Percentiles rank a stretch among this genome's conserved stretches.
Evolutionary conservation across 106 monocot species (phyloP).

Genomic region (Cymbidium sinense): DNA sequence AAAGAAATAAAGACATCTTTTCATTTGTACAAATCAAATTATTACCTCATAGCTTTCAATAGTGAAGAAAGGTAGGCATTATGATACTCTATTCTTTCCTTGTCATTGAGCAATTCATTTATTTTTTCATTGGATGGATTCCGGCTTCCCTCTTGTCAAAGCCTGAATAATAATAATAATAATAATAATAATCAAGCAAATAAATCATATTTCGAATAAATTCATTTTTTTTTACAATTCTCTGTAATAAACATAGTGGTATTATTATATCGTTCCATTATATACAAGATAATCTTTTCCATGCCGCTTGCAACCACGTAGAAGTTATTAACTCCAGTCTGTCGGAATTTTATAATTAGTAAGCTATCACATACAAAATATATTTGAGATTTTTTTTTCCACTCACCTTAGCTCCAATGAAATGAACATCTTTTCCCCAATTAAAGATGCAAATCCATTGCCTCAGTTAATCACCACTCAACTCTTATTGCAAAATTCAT

Average conservation of each 20-base stretch:
- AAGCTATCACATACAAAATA: background rate
- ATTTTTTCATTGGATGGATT: background rate
- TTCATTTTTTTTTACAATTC: constrained; percentile 33
- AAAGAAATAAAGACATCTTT: no score
- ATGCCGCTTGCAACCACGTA: constrained; percentile 50
- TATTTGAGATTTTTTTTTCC: background rate
- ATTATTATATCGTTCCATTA: constrained; percentile 55
- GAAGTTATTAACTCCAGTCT: constrained; percentile 30
- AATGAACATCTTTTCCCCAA: constrained; percentile 15
- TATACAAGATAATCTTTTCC: constrained; percentile 43
- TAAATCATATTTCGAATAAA: background rate
- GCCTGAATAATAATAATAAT: background rate
- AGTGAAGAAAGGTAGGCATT: constrained; percentile 30
- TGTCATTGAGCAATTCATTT: constrained; percentile 35
- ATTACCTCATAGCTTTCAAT: constrained; percentile 38
- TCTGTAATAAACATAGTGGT: constrained; percentile 60
- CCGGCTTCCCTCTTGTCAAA: constrained; percentile 16
- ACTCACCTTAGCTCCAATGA: constrained; percentile 26
- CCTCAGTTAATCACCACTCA: no score
- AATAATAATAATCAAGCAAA: background rate
- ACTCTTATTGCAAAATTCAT: no score
- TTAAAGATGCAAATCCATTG: constrained; percentile 11
- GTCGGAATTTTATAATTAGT: background rate
- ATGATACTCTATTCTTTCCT: constrained; percentile 28
- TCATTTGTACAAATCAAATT: no score